Evolutionary conservation across 805 yeast genomes (phyloP), one percentile per base, ranked within the genome.

Genomic region (Lipomyces starkeyi): DNA sequence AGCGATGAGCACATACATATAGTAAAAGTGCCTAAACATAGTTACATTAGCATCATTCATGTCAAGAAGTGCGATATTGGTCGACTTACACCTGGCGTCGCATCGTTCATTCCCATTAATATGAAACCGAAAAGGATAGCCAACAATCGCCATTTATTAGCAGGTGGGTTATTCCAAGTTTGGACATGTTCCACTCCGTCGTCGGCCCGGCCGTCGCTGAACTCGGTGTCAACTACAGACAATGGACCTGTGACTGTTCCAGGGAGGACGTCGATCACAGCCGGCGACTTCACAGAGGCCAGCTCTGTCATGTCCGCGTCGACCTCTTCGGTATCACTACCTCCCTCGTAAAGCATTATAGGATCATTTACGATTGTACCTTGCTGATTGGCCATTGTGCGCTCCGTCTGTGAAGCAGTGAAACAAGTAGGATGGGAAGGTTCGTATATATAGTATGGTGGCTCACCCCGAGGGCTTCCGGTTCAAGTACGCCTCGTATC

Each of bases 31-130:
- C 59, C 59, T 54, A 22, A 9, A 22, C 11, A 14, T 11, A 59
- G 27, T 34, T 9, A 53, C 13, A 13, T 25, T 53, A 29, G n/a
- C 32, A 9, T 43, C 22, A 43, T 54, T 29, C 35, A 54, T 14
- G 32, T 54, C 35, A 54, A 20, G 25, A 17, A 20, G 20, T 27
- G 3, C 9, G 22, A 43, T n/a, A 61, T 53, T 35, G 32, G 4
- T 22, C 17, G n/a, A 66, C 70, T 9, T 49, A 66, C 87, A 65
- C 90, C 90, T 2, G 88, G 84, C 14, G 87, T 84, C 63, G 87
- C 86, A 74, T 87, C 90, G 32, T 70, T 67, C 71, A 73, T 57
- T 14, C 74, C 74, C 56, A 66, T 57, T 40, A 72, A 37, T 6
- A 73, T 40, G 40, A 73, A 70, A 13, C 63, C 73, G n/a, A 56